phyloP scores from a whole-genome alignment of 2,329 filamentous ascomycete species.

The Cytospora schulzeri region DNA sequence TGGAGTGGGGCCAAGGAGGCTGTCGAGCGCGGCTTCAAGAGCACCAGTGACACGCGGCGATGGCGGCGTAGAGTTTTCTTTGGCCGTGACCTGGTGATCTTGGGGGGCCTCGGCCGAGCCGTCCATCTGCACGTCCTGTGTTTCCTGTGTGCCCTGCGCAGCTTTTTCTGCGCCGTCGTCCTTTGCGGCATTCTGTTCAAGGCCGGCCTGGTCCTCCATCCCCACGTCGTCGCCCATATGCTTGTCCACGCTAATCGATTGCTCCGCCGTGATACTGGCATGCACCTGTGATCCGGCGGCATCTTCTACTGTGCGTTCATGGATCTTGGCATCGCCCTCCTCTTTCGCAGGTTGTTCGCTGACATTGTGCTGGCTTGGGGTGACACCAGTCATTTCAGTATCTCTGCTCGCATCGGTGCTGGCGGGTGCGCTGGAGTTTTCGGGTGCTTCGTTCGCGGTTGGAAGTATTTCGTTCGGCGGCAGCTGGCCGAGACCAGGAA shows the following conservation, averaged over 20 bases:
- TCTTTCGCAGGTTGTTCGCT: not conserved
- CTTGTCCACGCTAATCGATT: not conserved
- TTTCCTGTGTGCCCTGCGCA: not conserved
- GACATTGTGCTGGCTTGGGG: not conserved
- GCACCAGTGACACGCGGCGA: conserved; percentile 32
- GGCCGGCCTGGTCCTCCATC: conserved; percentile 10
- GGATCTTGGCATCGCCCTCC: not conserved
- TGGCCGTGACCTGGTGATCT: conserved; percentile 1
- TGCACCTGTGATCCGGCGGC: not conserved
- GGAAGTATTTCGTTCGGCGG: conserved; percentile 31
- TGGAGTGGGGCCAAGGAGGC: conserved; percentile 25
- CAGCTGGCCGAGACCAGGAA: conserved; percentile 37
- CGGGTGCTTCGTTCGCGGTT: conserved; percentile 30
- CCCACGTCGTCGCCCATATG: conserved; percentile 8
- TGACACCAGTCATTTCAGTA: conserved; percentile 7
- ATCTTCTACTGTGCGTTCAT: not conserved
- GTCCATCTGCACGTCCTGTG: conserved; percentile 6
- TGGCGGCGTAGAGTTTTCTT: conserved; percentile 8
- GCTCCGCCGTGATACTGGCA: not conserved
- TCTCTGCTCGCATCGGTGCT: conserved; percentile 16
- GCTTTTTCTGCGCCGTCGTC: not conserved
- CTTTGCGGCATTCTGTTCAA: not conserved
- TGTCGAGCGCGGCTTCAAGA: conserved; percentile 32
- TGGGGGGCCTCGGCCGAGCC: not conserved
- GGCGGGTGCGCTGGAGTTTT: conserved; percentile 24